phyloP scores from a whole-genome alignment of 1,284 basidiomycete genomes.

The Thecaphora frezii region DNA sequence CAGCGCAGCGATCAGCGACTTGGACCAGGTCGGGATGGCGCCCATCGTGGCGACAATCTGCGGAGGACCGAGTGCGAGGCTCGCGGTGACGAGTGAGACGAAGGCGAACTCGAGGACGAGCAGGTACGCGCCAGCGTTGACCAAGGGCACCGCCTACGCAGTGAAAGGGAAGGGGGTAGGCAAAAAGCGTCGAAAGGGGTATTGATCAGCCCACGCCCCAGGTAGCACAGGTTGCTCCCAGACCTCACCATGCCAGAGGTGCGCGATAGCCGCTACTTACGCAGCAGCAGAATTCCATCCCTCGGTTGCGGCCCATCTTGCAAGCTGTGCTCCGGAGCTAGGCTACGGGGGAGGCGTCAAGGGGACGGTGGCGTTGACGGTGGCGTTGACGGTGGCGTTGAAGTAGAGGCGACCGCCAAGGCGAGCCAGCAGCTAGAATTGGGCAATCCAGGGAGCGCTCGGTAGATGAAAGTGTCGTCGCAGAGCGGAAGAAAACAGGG shows the following conservation, averaged over 20 bases:
- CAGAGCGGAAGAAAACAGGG: too few species aligned
- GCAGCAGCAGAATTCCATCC: slow-evolving; percentile 1
- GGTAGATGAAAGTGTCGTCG: too few species aligned
- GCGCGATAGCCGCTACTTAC: not conserved
- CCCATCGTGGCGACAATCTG: slow-evolving; percentile 49
- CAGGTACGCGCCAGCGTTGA: slow-evolving; percentile 55
- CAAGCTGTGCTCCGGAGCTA: too few species aligned
- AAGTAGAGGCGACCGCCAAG: too few species aligned
- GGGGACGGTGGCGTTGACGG: too few species aligned
- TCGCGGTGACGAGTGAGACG: slow-evolving; percentile 42
- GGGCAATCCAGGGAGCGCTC: too few species aligned
- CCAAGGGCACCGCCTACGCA: slow-evolving; percentile 33
- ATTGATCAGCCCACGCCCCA: not conserved
- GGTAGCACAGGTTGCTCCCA: too few species aligned
- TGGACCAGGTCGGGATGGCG: slow-evolving; percentile 47
- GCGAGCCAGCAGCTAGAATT: too few species aligned
- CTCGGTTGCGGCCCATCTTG: not conserved
- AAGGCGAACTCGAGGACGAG: slow-evolving; percentile 47
- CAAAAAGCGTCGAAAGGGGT: not conserved
- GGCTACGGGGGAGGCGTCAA: too few species aligned
- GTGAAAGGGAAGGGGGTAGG: too few species aligned
- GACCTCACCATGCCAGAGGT: not conserved
- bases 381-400: too few species aligned
- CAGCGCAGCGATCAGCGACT: slow-evolving; percentile 46
- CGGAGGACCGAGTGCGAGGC: slow-evolving; percentile 50